phyloP scores from a whole-genome alignment of 1,284 basidiomycete genomes.

The Earliella scabrosa region DNA sequence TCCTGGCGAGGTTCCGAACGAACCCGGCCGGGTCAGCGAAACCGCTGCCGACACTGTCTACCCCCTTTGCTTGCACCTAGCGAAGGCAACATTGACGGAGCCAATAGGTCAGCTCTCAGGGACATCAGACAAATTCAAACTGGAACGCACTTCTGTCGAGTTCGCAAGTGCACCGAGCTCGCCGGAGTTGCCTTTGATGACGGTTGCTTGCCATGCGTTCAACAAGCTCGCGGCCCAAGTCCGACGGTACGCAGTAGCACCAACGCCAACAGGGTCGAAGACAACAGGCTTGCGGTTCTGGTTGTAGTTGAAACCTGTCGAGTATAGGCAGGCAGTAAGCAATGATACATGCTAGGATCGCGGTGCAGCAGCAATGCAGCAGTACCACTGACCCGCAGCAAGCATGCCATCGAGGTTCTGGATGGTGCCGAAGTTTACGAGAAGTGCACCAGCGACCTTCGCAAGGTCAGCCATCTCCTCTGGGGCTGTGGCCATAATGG shows the following conservation, averaged over 20 bases:
- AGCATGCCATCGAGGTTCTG: slow-evolving; percentile 79
- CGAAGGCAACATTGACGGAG: no score
- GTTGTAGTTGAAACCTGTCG: slow-evolving; percentile 66
- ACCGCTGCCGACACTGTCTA: slow-evolving; percentile 81
- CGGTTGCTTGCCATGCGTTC: slow-evolving; percentile 85
- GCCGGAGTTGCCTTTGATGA: slow-evolving; percentile 96
- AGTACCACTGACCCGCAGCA: slow-evolving; percentile 62
- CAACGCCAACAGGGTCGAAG: slow-evolving; percentile 94
- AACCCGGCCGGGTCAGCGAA: slow-evolving; percentile 79
- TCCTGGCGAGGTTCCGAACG: slow-evolving; percentile 72
- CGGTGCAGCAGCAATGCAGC: not conserved
- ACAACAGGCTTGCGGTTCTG: slow-evolving; percentile 79
- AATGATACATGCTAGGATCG: not conserved
- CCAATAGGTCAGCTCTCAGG: not conserved
- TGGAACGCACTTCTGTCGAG: slow-evolving; percentile 63
- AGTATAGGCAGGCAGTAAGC: not conserved
- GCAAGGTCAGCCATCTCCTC: slow-evolving; percentile 86
- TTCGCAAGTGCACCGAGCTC: slow-evolving; percentile 85
- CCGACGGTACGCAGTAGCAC: slow-evolving; percentile 80
- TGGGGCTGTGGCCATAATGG: slow-evolving; percentile 91
- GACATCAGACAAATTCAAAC: no score
- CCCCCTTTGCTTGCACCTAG: slow-evolving; percentile 86
- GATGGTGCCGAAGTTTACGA: slow-evolving; percentile 94
- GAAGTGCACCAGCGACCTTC: slow-evolving; percentile 67
- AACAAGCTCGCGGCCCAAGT: slow-evolving; percentile 72